Base-by-base conservation (phyloP, 768 basidiomycete genomes). In the Hericium coralloides region DNA sequence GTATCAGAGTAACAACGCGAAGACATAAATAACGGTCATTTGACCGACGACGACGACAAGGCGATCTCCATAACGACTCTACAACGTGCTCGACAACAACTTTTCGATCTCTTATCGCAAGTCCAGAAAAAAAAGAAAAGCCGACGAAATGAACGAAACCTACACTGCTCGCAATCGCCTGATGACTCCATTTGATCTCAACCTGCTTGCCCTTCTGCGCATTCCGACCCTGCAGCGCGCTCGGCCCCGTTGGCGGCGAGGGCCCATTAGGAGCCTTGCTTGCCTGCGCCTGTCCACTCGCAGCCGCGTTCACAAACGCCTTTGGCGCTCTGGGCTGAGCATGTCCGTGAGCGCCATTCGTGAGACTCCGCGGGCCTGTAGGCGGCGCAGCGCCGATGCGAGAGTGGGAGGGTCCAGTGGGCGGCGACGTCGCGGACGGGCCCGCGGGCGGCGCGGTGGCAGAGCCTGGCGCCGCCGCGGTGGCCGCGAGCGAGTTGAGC, bases 311-410 rank as follows among this genome's bases (percentile, higher is more conserved):
- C 57, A 72, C 64, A 49, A 74, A 67, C 51, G 72, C 66, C 64
- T 81, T 82, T 52, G 74, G 68, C 41, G 41, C 18, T 43, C 41
- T n/a, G 15, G 41, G 18, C 18, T 15, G 41, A 17, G 31, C 31
- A 31, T 31, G 31, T 43, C 72, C 62, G 56, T 61, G 60, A 41
- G 57, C 55, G 38, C 73, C 76, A 58, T 74, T 77, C 51, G 74
- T 69, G 49, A 86, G 73, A 65, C 81, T 84, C 47, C 85, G 77
- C 15, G 85, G 85, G 1, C 82, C 85, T 2, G 83, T 87, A 12
- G 85, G 85, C 9, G 82, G 85, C 3, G 73, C 69, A 49, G 73
- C 77, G 53, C 80, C 81, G 65, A 80, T 74, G 64, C 80, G 65
- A 55, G 66, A 61, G 53, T 64, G 60, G 15, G 72, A 67, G 47